Conservation (phyloP, 306 rosid genomes). For the Acacia confusa region DNA sequence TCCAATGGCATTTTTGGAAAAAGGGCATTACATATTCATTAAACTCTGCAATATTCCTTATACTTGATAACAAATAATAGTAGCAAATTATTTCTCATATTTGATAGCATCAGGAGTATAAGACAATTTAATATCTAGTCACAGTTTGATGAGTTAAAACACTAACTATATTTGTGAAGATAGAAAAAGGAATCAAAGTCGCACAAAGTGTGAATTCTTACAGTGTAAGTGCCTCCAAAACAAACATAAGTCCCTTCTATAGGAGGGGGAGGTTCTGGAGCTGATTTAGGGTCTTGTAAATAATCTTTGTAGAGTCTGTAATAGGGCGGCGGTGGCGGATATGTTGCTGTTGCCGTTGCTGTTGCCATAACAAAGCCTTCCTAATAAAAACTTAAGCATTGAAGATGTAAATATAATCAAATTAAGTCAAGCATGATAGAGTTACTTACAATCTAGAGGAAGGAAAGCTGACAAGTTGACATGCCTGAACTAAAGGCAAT, state of each 20-base stretch:
- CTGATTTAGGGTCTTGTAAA: conserved; percentile 73
- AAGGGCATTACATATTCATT: no score
- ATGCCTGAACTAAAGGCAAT: background rate
- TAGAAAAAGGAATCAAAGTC: background rate
- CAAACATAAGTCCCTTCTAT: conserved; percentile 80
- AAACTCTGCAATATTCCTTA: no score
- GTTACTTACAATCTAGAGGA: background rate
- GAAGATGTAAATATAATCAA: conserved; percentile 1
- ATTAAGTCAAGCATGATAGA: background rate
- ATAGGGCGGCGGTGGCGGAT: conserved; percentile 87
- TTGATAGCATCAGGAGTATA: background rate
- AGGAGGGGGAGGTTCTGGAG: conserved; percentile 85
- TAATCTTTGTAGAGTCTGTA: conserved; percentile 87
- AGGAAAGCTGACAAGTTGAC: background rate
- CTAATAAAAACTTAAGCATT: conserved; percentile 16
- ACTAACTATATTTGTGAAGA: background rate
- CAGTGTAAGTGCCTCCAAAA: conserved; percentile 79
- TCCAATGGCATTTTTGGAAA: no score
- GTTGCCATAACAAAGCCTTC: conserved; percentile 61
- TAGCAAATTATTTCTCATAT: background rate
- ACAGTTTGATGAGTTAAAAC: background rate
- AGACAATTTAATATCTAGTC: background rate
- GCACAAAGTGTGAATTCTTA: conserved; percentile 26
- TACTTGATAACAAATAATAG: no score
- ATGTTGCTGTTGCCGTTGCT: conserved; percentile 89